A percentile compares a stretch with the other conserved stretches of the same genome.
These are phyloP conservation scores for Grigorovia humatica DNA, from an alignment of 805 yeast species.

Conservation along the genomic window DNA sequence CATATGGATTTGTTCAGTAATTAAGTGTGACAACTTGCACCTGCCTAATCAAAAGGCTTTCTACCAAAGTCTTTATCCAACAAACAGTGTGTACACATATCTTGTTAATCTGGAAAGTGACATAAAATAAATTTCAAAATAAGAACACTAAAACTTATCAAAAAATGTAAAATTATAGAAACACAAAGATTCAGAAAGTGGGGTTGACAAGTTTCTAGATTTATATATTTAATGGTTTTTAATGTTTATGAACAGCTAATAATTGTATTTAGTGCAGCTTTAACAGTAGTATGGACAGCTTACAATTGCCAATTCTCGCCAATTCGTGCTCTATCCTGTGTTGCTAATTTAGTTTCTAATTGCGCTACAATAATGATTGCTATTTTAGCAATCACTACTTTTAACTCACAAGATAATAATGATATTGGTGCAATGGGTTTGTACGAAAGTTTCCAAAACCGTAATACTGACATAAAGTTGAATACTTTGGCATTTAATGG, in stretches of 20 bases:
- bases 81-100: neutral
- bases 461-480: neutral
- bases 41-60: too few species aligned
- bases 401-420: neutral
- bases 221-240: neutral
- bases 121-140: too few species aligned
- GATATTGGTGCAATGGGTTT: neutral
- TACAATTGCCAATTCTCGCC: neutral
- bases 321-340: neutral
- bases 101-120: too few species aligned
- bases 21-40: too few species aligned
- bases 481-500: neutral
- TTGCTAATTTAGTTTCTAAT: neutral
- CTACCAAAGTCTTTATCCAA: too few species aligned
- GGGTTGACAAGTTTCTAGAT: too few species aligned
- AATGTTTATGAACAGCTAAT: neutral
- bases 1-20: too few species aligned
- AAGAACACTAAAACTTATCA: too few species aligned
- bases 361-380: neutral
- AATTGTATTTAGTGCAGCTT: neutral
- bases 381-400: neutral
- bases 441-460: neutral
- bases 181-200: neutral
- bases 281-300: neutral
- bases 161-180: too few species aligned